Conservation (phyloP, 805 yeast species). For the Zygoascus ofunaensis region DNA sequence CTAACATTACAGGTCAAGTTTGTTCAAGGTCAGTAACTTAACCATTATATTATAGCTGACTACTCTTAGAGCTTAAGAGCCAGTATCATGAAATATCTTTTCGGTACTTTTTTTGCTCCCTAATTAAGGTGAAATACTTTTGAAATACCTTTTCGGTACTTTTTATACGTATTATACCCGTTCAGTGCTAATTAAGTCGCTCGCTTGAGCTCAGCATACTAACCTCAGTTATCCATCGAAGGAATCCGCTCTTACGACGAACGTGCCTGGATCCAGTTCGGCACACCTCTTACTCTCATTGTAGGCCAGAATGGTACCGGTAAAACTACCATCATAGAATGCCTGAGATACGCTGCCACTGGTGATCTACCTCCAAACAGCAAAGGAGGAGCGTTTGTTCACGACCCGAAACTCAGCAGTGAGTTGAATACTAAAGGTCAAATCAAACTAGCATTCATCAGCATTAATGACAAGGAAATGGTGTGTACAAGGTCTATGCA, state of each 20-base stretch:
- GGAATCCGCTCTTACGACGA: constrained; percentile 89
- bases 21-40: background rate
- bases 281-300: constrained; percentile 81
- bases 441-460: constrained; percentile 75
- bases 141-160: too few relatives aligned
- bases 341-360: constrained; percentile 86
- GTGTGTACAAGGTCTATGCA: constrained; percentile 81
- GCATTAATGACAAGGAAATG: constrained; percentile 66
- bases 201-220: background rate
- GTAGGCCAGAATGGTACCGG: constrained; percentile 97
- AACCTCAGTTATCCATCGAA: constrained; percentile 52
- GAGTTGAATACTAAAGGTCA: constrained; percentile 79
- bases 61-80: too few relatives aligned
- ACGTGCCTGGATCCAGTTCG: constrained; percentile 80
- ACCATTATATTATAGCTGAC: background rate
- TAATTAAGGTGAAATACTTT: too few relatives aligned
- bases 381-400: constrained; percentile 91
- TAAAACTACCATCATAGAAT: constrained; percentile 91
- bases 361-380: constrained; percentile 94
- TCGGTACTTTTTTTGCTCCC: too few relatives aligned
- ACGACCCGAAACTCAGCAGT: constrained; percentile 68
- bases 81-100: too few relatives aligned
- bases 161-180: too few relatives aligned
- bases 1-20: background rate
- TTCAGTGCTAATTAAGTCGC: too few relatives aligned